Base-by-base conservation (phyloP, 2,329 filamentous ascomycete genomes). In the Phialocephala subalpina region DNA sequence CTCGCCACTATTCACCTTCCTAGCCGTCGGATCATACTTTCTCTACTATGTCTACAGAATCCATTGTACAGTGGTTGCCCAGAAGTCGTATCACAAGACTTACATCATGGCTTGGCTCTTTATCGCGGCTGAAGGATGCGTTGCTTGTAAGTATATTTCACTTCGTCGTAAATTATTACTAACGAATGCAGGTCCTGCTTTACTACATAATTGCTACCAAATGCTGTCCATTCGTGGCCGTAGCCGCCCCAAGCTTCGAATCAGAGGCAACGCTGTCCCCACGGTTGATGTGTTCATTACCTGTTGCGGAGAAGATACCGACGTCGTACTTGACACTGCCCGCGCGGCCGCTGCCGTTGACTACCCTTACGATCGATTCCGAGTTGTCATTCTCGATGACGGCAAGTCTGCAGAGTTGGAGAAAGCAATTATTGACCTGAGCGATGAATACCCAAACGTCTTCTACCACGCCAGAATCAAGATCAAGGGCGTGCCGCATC, bases 191-290 rank as follows among this genome's bases (percentile, higher is more conserved):
- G 80, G 87, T 60, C 86, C 86, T 6, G 81, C 83, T 3, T 76
- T 87, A 40, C 81, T 87, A 78, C 85, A 88, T 77, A 86, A 86
- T 70, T 77, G 82, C 42, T 87, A 84, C 84, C 86, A 84, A 1
- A 83, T 88, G 80, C 81, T 82, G 77, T 82, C 84, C 0, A 76
- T 87, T 68, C 86, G 87, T 77, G 83, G 82, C 76, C 79, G 86
- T 27, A 78, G 79, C 18, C 79, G 85, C 27, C 84, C 85, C 1
- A 84, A 85, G 80, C 76, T 89, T 53, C 77, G 85, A 29, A 74
- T 87, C n/a, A 75, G 75, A 1, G 83, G 83, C 16, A 77, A 81
- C 12, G 77, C 82, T 2, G 80, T 83, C 3, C 84, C 87, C 0
- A 83, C 84, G 1, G 84, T 89, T 3, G 86, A 89, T 68, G 79